Base-by-base conservation (phyloP, 257 asterid species). In the Leptodermis oblonga region DNA sequence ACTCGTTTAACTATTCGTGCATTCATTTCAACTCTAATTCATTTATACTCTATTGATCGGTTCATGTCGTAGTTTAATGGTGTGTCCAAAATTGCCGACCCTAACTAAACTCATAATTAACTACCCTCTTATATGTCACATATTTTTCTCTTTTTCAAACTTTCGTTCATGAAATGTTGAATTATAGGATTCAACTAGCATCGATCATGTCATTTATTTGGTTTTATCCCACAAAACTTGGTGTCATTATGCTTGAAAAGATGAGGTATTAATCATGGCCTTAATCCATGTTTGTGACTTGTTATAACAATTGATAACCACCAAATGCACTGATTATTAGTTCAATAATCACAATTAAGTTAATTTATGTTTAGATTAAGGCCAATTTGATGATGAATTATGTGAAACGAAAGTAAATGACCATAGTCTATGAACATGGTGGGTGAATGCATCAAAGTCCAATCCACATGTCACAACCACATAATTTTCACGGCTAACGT, bases 381-480 rank as follows among this genome's bases (percentile, higher is more conserved):
- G 23, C 30, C 14, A 52, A 31, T 20, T 34, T 68, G 39, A 68
- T 22, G 30, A 31, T n/a, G 13, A 51, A 68, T 68, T 52, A 52
- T 68, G 46, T 68, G 63, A 68, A 36, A 3, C 3, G 63, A 67
- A 67, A 67, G 62, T 28, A n/a, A 49, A 68, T 23, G 63, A 25
- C 52, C 14, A 39, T 52, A n/a, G 52, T 41, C 34, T n/a, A 67
- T 51, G 71, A 5, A 34, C 3, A n/a, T 68, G 22, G 49, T 1
- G 22, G 4, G n/a, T 2, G 2, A 23, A 5, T 36, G 37, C 52
- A 51, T 34, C 26, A 49, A 67, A 51, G 49, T 68, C 63, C 22
- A 4, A 41, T n/a, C 43, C 20, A 51, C 0, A 4, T 33, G 61
- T 67, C 62, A 67, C 59, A 20, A 33, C 33, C 9, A 26, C n/a